Evolutionary conservation across 306 rosid genomes (phyloP).

Genomic region (Cajanus cajan): DNA sequence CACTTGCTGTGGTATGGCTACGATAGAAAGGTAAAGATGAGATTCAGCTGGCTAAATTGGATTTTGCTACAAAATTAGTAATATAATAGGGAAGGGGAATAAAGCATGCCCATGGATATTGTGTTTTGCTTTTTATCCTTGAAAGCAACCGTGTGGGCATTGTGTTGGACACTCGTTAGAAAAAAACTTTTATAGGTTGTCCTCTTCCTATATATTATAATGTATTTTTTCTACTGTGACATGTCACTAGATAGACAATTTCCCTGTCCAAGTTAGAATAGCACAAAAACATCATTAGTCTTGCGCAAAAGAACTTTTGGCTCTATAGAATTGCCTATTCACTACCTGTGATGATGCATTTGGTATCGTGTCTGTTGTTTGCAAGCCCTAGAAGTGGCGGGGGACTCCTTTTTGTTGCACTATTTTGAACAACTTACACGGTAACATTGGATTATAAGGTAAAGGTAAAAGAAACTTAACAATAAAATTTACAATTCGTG

Average conservation of each 20-base stretch:
- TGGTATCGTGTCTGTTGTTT: too few species aligned
- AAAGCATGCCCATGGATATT: neutral
- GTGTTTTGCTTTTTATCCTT: slow-evolving; percentile 16
- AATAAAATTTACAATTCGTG: neutral
- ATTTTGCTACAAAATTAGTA: neutral
- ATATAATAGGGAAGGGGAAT: neutral
- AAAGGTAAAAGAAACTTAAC: neutral
- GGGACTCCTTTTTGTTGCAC: neutral
- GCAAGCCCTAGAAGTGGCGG: too few species aligned
- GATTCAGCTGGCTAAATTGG: slow-evolving; percentile 15
- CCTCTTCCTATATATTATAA: too few species aligned
- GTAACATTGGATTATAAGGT: neutral
- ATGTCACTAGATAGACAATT: too few species aligned
- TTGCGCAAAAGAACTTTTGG: too few species aligned
- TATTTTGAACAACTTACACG: neutral
- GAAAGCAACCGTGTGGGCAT: neutral
- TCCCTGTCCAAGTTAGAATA: neutral
- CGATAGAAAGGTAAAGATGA: slow-evolving; percentile 79
- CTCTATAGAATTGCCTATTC: too few species aligned
- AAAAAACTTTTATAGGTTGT: neutral
- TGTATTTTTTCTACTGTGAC: too few species aligned
- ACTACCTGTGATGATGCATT: too few species aligned
- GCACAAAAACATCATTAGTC: too few species aligned
- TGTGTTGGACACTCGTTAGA: neutral
- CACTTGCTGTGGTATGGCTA: slow-evolving; percentile 98